Conservation (phyloP, 169 alveolate genomes). For the Sarcocystis neurona region DNA sequence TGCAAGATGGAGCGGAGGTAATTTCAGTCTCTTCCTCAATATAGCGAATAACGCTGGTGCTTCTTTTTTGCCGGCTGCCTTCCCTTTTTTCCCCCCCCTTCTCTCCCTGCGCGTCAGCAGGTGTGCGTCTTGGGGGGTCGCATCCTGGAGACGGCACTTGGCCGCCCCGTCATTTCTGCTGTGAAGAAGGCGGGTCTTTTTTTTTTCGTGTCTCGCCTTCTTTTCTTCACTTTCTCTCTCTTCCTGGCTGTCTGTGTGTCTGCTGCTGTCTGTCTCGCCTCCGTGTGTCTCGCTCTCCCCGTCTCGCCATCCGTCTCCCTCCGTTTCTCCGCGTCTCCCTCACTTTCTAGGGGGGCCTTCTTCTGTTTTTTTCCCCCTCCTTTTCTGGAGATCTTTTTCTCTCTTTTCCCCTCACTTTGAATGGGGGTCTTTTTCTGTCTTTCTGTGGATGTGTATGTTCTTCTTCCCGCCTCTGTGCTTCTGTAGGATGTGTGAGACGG, state of each 20-base stretch:
- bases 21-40: background rate
- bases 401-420: background rate
- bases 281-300: background rate
- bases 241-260: background rate
- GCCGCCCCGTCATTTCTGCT: too few relatives aligned
- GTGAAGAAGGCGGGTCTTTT: too few relatives aligned
- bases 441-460: background rate
- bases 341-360: background rate
- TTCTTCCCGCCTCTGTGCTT: background rate
- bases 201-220: background rate
- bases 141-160: too few relatives aligned
- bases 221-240: background rate
- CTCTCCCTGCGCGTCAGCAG: background rate
- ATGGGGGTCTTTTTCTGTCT: background rate
- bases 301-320: background rate
- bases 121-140: too few relatives aligned
- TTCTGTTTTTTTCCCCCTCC: background rate
- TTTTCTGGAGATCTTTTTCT: background rate
- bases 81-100: background rate
- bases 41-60: background rate
- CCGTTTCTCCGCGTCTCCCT: background rate
- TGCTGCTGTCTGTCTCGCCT: background rate
- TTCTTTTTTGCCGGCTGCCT: background rate
- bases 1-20: slow-evolving; percentile 50
- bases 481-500: background rate